phyloP scores from a whole-genome alignment of 2,329 filamentous ascomycete species.

The Monosporascus cannonballus region DNA sequence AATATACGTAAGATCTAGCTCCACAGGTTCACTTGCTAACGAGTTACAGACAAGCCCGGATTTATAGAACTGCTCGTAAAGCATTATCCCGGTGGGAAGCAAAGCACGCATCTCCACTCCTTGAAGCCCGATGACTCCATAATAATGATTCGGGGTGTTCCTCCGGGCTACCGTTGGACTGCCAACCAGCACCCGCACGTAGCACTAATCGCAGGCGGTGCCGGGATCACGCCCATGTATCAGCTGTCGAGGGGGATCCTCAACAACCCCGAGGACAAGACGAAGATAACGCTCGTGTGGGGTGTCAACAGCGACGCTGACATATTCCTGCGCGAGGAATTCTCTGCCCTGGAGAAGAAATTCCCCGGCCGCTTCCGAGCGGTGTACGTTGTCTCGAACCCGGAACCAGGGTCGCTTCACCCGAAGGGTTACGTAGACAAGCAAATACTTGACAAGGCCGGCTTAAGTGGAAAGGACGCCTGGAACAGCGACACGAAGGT shows the following conservation, averaged over 20 bases:
- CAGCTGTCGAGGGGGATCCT: constrained; percentile 58
- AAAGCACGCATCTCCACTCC: constrained; percentile 60
- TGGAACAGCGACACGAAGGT: constrained; percentile 45
- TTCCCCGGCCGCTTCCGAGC: constrained; percentile 51
- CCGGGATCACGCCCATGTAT: constrained; percentile 66
- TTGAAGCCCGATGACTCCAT: constrained; percentile 56
- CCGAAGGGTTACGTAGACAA: constrained; percentile 53
- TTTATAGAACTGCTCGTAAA: constrained; percentile 61
- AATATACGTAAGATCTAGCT: too few relatives aligned
- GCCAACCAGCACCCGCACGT: constrained; percentile 44
- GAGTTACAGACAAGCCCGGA: constrained; percentile 44
- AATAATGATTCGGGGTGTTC: constrained; percentile 49
- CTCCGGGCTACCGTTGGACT: constrained; percentile 47
- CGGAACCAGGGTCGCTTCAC: constrained; percentile 32
- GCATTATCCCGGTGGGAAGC: constrained; percentile 59
- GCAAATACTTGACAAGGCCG: constrained; percentile 46
- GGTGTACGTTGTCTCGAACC: constrained; percentile 50
- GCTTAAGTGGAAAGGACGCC: constrained; percentile 21
- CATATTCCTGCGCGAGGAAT: constrained; percentile 50
- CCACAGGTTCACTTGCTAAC: not conserved
- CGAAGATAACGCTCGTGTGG: constrained; percentile 58
- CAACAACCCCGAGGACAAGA: constrained; percentile 54
- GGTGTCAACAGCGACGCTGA: constrained; percentile 61
- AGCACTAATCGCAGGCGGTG: constrained; percentile 64
- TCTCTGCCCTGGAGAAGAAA: constrained; percentile 41